Percentiles rank a stretch among this genome's conserved stretches.
These are phyloP conservation scores for Solanum pinnatisectum DNA, from an alignment of 257 asterid species.

Conservation along the genomic window DNA sequence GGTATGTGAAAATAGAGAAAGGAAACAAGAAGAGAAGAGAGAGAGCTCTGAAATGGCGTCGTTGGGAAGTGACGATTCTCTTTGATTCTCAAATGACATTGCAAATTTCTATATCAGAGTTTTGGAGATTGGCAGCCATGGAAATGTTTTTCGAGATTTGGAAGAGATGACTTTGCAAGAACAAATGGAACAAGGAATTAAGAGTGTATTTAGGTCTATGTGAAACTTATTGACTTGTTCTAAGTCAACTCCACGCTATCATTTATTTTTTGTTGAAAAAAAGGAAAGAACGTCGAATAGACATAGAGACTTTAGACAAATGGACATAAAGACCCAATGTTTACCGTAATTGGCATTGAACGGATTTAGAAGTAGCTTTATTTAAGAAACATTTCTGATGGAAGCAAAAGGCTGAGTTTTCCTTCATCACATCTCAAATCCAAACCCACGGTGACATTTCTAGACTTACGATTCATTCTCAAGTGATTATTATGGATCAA, in stretches of 20 bases:
- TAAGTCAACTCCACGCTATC: neutral
- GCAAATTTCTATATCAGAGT: neutral
- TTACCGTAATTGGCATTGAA: neutral
- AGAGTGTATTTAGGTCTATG: neutral
- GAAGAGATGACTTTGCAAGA: neutral
- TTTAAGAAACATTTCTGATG: neutral
- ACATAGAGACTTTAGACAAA: neutral
- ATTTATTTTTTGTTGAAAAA: neutral
- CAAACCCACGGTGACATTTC: neutral
- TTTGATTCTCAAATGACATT: neutral
- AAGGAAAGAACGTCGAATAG: neutral
- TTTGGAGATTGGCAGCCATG: neutral
- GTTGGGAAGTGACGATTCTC: neutral
- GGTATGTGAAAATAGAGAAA: neutral
- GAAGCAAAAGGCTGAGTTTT: neutral
- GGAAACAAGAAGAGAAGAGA: neutral
- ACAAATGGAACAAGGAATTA: neutral
- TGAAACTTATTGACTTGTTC: neutral
- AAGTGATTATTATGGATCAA: neutral
- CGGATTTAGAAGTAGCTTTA: neutral
- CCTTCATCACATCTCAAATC: neutral
- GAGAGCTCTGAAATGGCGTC: neutral
- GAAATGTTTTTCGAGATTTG: neutral
- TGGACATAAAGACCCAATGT: neutral
- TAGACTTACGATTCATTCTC: neutral